Evolutionary conservation across 176 grass and related monocot species (phyloP).

Genomic region (Oryza brachyantha): DNA sequence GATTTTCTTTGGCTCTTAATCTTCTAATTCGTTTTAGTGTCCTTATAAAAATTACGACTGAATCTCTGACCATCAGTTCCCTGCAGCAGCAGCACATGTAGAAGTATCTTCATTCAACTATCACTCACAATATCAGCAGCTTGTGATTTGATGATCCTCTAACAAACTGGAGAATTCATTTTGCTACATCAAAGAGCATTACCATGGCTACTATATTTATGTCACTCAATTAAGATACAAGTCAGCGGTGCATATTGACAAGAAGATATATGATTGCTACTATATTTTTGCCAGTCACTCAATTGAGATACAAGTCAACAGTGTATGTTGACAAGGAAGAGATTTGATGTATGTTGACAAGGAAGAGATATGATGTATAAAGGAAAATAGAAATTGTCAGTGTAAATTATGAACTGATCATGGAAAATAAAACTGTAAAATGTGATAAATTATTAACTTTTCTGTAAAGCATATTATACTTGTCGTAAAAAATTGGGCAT

Average conservation of each 20-base stretch:
- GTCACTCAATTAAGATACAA: neutral
- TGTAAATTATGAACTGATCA: slow-evolving; percentile 43
- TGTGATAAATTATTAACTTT: slow-evolving; percentile 21
- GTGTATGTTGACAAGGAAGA: neutral
- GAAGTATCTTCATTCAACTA: slow-evolving; percentile 9
- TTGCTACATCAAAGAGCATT: neutral
- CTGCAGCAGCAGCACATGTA: slow-evolving; percentile 46
- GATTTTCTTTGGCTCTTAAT: neutral
- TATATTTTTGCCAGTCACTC: no score
- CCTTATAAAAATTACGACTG: slow-evolving; percentile 22
- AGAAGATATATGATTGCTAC: slow-evolving; percentile 16
- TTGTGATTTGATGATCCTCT: slow-evolving; percentile 22
- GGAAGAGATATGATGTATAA: slow-evolving; percentile 37
- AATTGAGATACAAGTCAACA: neutral
- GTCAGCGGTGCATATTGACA: neutral
- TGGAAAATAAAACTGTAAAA: slow-evolving; percentile 46
- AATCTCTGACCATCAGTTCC: slow-evolving; percentile 48
- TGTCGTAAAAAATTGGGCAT: slow-evolving; percentile 23
- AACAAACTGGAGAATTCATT: neutral
- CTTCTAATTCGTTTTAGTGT: neutral
- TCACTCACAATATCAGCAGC: slow-evolving; percentile 26
- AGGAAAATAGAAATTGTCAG: slow-evolving; percentile 14
- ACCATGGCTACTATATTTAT: neutral
- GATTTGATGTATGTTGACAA: no score
- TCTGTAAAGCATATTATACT: slow-evolving; percentile 35